phyloP scores from a whole-genome alignment of 352 stramenopile species.

The Globisporangium cylindrosporum region DNA sequence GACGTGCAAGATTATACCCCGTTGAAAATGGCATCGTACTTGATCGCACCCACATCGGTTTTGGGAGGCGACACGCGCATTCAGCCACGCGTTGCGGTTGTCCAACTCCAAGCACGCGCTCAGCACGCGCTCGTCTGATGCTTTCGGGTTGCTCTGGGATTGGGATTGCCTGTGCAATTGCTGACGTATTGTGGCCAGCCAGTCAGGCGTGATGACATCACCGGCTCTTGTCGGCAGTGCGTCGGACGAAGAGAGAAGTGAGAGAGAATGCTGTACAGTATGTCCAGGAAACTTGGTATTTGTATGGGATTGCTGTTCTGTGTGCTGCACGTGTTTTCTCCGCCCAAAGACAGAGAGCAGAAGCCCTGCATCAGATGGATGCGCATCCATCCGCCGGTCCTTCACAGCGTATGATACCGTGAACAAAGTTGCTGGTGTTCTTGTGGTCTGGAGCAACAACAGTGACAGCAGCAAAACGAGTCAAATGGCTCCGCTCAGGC shows the following conservation, averaged over 20 bases:
- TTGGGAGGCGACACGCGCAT: neutral
- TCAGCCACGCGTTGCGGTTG: slow-evolving; percentile 6
- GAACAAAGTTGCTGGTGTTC: neutral
- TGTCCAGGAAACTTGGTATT: neutral
- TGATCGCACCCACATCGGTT: neutral
- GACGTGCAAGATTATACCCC: neutral
- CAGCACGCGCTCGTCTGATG: slow-evolving; percentile 2
- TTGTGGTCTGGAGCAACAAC: neutral
- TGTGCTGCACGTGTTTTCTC: neutral
- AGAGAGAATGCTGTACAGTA: neutral
- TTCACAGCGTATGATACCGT: neutral
- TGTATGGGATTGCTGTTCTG: neutral
- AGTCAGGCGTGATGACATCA: neutral
- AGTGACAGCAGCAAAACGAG: neutral
- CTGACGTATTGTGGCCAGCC: neutral
- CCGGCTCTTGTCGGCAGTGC: neutral
- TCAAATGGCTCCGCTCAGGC: slow-evolving; percentile 2
- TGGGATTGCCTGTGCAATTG: neutral
- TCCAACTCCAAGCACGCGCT: slow-evolving; percentile 2
- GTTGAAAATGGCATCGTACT: neutral
- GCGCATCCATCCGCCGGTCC: neutral
- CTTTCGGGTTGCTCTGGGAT: neutral
- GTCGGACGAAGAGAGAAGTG: neutral
- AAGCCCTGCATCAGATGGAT: neutral
- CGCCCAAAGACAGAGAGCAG: neutral